Evolutionary conservation across 2,329 filamentous ascomycete species (phyloP).

Genomic region (Penicillium thymicola): DNA sequence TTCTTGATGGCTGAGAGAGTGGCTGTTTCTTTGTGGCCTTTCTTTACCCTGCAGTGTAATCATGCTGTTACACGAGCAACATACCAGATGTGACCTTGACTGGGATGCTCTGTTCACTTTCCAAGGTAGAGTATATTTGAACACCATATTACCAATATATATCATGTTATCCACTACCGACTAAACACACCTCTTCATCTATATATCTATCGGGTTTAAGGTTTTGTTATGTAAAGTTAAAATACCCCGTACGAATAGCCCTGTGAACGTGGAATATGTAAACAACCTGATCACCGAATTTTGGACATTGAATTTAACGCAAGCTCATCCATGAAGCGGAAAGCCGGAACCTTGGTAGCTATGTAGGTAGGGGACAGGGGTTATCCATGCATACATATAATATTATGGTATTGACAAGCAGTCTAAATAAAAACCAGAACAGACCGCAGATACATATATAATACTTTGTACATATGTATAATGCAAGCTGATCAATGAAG

Average conservation of each 20-base stretch:
- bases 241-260: neutral
- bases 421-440: neutral
- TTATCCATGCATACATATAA: neutral
- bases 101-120: neutral
- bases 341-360: neutral
- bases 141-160: neutral
- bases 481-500: neutral
- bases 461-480: neutral
- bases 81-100: neutral
- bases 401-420: neutral
- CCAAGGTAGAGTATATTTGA: too few species aligned
- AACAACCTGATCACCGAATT: neutral
- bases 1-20: neutral
- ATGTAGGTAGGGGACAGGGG: neutral
- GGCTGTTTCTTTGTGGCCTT: neutral
- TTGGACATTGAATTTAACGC: conserved; percentile 5
- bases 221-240: neutral
- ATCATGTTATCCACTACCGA: too few species aligned
- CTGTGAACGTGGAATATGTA: neutral
- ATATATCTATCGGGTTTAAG: neutral
- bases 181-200: neutral
- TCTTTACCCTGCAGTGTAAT: neutral
- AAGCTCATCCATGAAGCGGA: conserved; percentile 6
- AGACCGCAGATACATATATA: neutral
- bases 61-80: neutral